Base-by-base conservation (phyloP, 768 basidiomycete species). In the Phaffia tasmanica region DNA sequence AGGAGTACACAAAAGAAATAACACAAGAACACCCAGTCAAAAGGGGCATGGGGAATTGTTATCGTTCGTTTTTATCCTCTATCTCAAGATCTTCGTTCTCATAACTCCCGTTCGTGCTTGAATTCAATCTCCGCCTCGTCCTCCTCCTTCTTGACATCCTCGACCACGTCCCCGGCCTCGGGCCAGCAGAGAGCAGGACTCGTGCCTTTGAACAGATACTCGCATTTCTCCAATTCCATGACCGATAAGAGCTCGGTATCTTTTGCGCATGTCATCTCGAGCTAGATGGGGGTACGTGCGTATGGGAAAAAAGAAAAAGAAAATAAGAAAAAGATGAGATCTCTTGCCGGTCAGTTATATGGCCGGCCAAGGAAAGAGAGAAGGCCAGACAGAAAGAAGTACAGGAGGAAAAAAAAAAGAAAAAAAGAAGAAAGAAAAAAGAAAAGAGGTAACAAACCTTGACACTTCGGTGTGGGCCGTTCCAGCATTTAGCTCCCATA, bases 141-240 rank as follows among this genome's bases (percentile, higher is more conserved):
- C 25, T 23, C 46, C 16, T 29, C 61, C 46, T 42, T 11, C 11
- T 42, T 42, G 35, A 42, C 35, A 42, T 42, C 35, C 6, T 11
- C 35, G 11, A 4, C 35, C 4, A 18, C 23, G 8, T 53, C 74
- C 46, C 62, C 66, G 19, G 60, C 70, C 11, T 69, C 63, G 18
- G 76, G 76, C 73, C 74, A 76, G 74, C 92, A 97, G 63, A 95
- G 76, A 1, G 91, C 90, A 15, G 92, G 92, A 0, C 84, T 83
- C 47, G 89, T 92, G 27, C 82, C 91, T 14, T 84, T 88, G 72
- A 91, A 83, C 73, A 86, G 84, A 72, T 97, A 97, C 76, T 93
- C 90, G 78, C 94, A 98, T 79, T 97, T 97, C 77, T 98, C 92
- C 23, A 93, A 81, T 77, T 99, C 95, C 55, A 82, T 81, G 5